Base-by-base conservation (phyloP, 805 yeast genomes). In the Nakazawaea siamensis region DNA sequence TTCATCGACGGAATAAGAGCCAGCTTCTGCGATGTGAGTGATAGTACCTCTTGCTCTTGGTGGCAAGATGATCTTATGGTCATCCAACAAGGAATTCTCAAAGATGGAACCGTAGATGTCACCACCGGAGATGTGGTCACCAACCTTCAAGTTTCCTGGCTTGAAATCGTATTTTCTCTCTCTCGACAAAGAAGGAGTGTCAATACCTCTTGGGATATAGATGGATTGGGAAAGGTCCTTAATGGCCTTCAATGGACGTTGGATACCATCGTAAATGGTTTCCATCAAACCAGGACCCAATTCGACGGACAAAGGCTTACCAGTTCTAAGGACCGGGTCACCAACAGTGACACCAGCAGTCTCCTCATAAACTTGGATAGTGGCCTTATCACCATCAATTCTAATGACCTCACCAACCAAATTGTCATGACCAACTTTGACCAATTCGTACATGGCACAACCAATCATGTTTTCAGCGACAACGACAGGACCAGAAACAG, bases 241-340 rank as follows among this genome's bases (percentile, higher is more conserved):
- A 55, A 92, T 92, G 31, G 94, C 86, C 62, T 84, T 84, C 60
- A 92, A 75, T 29, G 99, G 99, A 70, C 99, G 86, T 68, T 92
- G 99, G 61, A 92, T 92, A 71, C 99, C 99, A 63, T 92, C 99
- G 57, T 92, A 92, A 58, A 92, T 92, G 48, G 95, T 92, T 66
- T 92, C 98, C 95, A 92, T 88, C 52, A 92, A 73, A 60, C 99
- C 99, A 20, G 99, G 99, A 56, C 99, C 99, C 57, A 92, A 70
- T 66, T 92, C 99, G 36, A 92, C 99, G 34, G 97, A 87, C 49
- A 92, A 70, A n/a, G 99, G 99, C 63, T 92, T 87, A 45, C 98
- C 98, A 5, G 98, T 92, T 68, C 98, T 80, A 52, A 85, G 67
- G 35, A 92, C 99, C 3, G 99, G 99, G 59, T 92, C 98, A 53